Conservation (phyloP, 2,329 filamentous ascomycete species). For the Botrytis cinerea region DNA sequence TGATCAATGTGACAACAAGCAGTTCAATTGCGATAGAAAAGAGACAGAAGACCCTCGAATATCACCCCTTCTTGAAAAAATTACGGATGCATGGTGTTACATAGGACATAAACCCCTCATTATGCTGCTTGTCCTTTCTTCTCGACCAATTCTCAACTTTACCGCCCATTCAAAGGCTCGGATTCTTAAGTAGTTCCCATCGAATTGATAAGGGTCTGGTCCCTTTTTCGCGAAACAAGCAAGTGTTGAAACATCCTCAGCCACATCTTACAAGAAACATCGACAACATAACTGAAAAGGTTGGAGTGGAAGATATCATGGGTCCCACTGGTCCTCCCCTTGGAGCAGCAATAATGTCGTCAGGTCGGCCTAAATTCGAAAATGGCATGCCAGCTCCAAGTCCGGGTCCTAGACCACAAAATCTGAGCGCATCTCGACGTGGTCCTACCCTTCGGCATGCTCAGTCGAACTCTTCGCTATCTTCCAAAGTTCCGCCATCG, state of each 20-base stretch:
- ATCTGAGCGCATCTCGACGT: constrained; percentile 40
- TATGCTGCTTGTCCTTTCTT: constrained; percentile 20
- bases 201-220: constrained; percentile 23
- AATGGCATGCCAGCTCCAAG: constrained; percentile 42
- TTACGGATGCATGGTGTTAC: constrained; percentile 19
- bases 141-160: constrained; percentile 11
- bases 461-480: constrained; percentile 47
- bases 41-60: constrained; percentile 9
- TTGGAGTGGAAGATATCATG: constrained; percentile 25
- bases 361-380: constrained; percentile 47
- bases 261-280: constrained; percentile 18
- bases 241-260: constrained; percentile 21
- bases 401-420: constrained; percentile 44
- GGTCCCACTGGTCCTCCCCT: constrained; percentile 40
- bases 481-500: constrained; percentile 55
- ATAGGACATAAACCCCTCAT: constrained; percentile 16
- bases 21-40: constrained; percentile 7
- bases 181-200: constrained; percentile 16
- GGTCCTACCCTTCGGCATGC: constrained; percentile 48
- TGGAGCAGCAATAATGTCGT: constrained; percentile 43
- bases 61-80: constrained; percentile 8
- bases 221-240: constrained; percentile 24
- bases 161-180: constrained; percentile 12
- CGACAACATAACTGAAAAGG: constrained; percentile 14
- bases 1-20: constrained; percentile 23